These are phyloP conservation scores for Backusella morwellensis DNA, from an alignment of 192 early-diverging fungal species.

Conservation along the genomic window DNA sequence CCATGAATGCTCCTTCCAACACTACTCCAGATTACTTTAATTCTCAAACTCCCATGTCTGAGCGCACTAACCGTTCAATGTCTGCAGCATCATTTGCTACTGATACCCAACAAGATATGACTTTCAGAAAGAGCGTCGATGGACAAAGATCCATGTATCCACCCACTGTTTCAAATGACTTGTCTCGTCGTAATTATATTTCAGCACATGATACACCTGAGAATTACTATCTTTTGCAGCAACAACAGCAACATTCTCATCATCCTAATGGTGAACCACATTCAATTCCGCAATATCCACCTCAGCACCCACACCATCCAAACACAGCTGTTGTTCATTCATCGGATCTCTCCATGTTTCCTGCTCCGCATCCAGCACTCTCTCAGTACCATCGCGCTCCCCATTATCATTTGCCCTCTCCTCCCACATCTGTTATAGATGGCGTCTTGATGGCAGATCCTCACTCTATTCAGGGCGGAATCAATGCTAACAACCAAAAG, in stretches of 20 bases:
- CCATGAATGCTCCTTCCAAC: neutral
- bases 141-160: neutral
- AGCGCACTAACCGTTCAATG: neutral
- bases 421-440: constrained; percentile 18
- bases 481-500: constrained; percentile 18
- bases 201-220: neutral
- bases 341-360: constrained; percentile 7
- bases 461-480: neutral
- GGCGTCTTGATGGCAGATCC: neutral
- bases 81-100: neutral
- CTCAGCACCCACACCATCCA: neutral
- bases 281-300: constrained; percentile 6
- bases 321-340: neutral
- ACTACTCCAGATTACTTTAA: neutral
- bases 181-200: neutral
- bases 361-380: constrained; percentile 10
- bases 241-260: neutral
- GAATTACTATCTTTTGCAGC: neutral
- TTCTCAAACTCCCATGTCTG: neutral
- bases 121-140: neutral
- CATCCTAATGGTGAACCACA: neutral
- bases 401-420: constrained; percentile 20
- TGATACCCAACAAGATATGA: neutral
- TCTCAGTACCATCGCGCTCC: neutral
- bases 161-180: neutral